Base-by-base conservation (phyloP, 2,329 filamentous ascomycete species). In the Sporothrix sp. region DNA sequence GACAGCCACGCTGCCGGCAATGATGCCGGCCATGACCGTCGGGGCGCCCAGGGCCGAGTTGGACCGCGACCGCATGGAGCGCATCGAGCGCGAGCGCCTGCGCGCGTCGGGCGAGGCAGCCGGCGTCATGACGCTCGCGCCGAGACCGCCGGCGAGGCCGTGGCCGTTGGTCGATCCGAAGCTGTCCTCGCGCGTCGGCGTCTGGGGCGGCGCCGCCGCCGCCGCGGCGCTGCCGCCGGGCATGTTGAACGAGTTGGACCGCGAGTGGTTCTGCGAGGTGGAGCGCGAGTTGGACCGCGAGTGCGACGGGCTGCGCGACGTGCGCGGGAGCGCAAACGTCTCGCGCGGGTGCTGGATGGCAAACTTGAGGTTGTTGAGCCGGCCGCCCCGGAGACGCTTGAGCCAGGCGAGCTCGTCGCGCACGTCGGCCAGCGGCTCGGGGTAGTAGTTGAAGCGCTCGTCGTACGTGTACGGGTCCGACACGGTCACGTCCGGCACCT, bases 11-110 rank as follows among this genome's bases (percentile, higher is more conserved):
- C 82, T 84, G 38, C 84, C 85, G 8, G 85, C 86, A 45, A 90
- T 79, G 52, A 90, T 83, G 54, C 86, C 86, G n/a, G 85, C 84
- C 85, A 89, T 89, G 54, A 88, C 85, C 7, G 82, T 81, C 2
- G 84, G 82, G 2, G 85, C 83, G 10, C 82, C 85, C 10, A 90
- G 73, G 2, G 84, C 84, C 25, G 84, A 88, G 64, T 83, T 83
- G 36, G 76, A 79, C 52, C 81, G 70, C 51, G 80, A 81, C 54
- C 81, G 72, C 59, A 72, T 84, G 38, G 82, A 86, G 3, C 56
- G 56, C 54, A 57, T 57, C 5, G 56, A 58, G 57, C 82, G 74
- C 46, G 84, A 85, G 47, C 84, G 78, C 50, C 73, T 77, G 45
- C 84, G 71, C 51, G 79, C 74, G 60, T 82, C 78, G 4, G 72